Percentiles rank a stretch among this genome's conserved stretches.
These are phyloP conservation scores for Aquilaria sinensis DNA, from an alignment of 345 rosid species.

Conservation along the genomic window DNA sequence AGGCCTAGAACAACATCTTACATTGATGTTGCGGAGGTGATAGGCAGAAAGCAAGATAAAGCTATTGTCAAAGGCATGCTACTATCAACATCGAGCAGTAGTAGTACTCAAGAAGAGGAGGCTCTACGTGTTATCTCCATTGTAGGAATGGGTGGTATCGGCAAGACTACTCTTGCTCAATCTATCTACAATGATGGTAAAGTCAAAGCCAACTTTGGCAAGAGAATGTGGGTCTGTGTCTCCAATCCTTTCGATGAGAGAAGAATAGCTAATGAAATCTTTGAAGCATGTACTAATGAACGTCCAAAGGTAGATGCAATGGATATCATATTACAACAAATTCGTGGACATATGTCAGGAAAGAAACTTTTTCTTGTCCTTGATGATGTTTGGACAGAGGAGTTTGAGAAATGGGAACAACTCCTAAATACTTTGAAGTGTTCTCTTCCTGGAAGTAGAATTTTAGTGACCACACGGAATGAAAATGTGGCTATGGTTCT, in stretches of 20 bases:
- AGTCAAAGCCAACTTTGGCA: slow-evolving; percentile 3
- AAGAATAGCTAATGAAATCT: slow-evolving; percentile 11
- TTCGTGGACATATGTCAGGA: background rate
- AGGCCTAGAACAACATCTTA: background rate
- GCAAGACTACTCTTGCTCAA: slow-evolving; percentile 19
- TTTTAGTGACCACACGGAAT: slow-evolving; percentile 17
- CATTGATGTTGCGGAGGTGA: background rate
- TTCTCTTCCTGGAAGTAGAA: slow-evolving; percentile 5
- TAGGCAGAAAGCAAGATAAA: slow-evolving; percentile 10
- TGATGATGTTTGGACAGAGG: slow-evolving; percentile 22
- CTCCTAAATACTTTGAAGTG: background rate
- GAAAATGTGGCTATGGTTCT: slow-evolving; percentile 4
- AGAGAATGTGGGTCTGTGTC: slow-evolving; percentile 18
- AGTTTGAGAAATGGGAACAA: slow-evolving; percentile 8
- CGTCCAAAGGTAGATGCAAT: background rate
- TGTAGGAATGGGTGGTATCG: slow-evolving; percentile 18
- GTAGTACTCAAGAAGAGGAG: background rate
- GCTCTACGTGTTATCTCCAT: slow-evolving; percentile 3
- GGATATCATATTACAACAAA: background rate
- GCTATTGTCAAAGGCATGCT: background rate
- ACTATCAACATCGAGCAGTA: background rate
- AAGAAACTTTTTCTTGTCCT: slow-evolving; percentile 16
- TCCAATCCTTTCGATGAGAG: slow-evolving; percentile 12
- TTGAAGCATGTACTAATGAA: background rate
- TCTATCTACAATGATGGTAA: slow-evolving; percentile 4